Evolutionary conservation across 2,329 filamentous ascomycete genomes (phyloP).

Genomic region (Venturia pyrina): DNA sequence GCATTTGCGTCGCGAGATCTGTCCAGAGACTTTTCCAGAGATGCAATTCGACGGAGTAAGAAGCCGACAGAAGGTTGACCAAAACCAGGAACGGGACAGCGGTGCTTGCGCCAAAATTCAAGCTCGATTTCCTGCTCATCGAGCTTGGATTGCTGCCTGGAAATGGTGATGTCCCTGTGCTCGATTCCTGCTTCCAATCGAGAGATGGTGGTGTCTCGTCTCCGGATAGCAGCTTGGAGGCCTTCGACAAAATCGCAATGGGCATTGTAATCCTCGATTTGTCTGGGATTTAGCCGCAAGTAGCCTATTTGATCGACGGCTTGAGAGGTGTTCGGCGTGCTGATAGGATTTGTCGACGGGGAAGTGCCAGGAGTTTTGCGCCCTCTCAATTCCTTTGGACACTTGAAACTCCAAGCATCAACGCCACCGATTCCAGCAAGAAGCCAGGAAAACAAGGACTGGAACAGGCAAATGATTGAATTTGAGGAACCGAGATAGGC

Average conservation of each 20-base stretch:
- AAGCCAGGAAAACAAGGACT: neutral
- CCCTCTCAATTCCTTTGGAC: neutral
- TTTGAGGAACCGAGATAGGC: neutral
- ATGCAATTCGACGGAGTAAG: neutral
- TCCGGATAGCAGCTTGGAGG: no score
- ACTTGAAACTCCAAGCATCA: neutral
- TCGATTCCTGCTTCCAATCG: neutral
- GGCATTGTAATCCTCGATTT: no score
- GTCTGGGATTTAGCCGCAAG: neutral
- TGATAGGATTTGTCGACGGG: neutral
- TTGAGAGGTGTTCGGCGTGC: no score
- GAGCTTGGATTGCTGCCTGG: no score
- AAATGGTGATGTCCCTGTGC: neutral
- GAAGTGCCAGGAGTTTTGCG: neutral
- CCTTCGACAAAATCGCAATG: no score
- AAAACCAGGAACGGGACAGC: neutral
- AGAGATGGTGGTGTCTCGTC: neutral
- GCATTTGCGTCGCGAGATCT: neutral
- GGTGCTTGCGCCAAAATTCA: neutral
- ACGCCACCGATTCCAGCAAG: neutral
- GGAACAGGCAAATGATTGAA: neutral
- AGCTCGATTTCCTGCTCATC: neutral
- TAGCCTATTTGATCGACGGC: neutral
- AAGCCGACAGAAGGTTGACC: neutral
- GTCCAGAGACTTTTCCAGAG: neutral